Evolutionary conservation across 73 alveolate genomes (phyloP).

Genomic region (Tetrahymena malaccensis): DNA sequence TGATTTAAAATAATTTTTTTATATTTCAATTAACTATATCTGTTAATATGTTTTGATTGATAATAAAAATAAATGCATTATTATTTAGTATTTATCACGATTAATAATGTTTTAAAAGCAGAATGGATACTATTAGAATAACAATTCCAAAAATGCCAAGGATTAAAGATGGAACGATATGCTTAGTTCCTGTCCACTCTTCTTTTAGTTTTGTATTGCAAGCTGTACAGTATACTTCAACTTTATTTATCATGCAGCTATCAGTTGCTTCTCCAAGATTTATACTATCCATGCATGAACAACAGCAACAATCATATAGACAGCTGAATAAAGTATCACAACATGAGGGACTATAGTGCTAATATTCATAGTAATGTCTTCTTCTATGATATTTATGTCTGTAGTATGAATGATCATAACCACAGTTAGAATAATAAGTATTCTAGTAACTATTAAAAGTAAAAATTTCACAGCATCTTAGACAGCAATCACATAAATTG

Average conservation of each 20-base stretch:
- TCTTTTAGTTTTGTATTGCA: neutral
- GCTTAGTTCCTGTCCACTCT: neutral
- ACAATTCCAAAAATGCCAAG: neutral
- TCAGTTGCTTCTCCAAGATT: neutral
- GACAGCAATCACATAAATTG: neutral
- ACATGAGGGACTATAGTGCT: neutral
- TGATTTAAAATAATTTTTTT: no score
- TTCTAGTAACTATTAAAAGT: neutral
- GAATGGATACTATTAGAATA: neutral
- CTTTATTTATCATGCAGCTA: neutral
- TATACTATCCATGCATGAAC: neutral
- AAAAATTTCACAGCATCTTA: neutral
- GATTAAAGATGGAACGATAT: neutral
- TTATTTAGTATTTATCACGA: neutral
- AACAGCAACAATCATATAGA: neutral
- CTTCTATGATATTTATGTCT: neutral
- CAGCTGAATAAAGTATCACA: neutral
- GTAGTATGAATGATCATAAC: neutral
- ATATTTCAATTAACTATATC: no score
- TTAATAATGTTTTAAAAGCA: neutral
- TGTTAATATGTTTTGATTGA: no score
- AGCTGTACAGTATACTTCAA: neutral
- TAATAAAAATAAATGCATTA: neutral
- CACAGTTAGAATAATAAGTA: neutral
- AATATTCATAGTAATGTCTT: neutral